These are phyloP conservation scores for Corymbia citriodora DNA, from an alignment of 441 rosid species.

Conservation along the genomic window DNA sequence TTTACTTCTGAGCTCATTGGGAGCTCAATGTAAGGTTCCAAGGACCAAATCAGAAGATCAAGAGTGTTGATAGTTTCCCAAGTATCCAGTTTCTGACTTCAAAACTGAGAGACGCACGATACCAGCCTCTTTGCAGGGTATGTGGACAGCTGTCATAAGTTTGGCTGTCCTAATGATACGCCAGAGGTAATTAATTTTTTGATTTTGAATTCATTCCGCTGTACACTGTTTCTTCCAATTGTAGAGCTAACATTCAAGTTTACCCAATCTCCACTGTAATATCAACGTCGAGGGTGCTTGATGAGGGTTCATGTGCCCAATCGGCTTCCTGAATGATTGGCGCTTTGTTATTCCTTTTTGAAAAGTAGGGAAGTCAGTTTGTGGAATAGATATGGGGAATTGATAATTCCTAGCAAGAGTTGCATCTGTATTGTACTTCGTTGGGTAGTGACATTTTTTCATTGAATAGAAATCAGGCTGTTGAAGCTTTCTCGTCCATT, in stretches of 20 bases:
- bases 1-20: constrained; percentile 9
- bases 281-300: constrained; percentile 19
- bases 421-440: not conserved
- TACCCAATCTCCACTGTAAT: constrained; percentile 25
- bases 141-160: constrained; percentile 3
- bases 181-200: constrained; percentile 18
- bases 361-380: not conserved
- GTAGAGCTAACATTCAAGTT: constrained; percentile 27
- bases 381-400: not conserved
- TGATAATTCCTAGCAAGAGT: not conserved
- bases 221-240: constrained; percentile 12
- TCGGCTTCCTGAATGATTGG: constrained; percentile 17
- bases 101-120: constrained; percentile 9
- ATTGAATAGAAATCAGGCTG: not conserved
- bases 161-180: constrained; percentile 10
- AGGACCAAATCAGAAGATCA: constrained; percentile 23
- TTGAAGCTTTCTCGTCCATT: not conserved
- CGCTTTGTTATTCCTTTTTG: not conserved
- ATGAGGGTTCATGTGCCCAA: constrained; percentile 6
- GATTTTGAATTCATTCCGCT: constrained; percentile 13
- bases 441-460: not conserved
- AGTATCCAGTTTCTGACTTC: constrained; percentile 16
- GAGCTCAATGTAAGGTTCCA: constrained; percentile 8
- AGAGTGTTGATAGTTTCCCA: constrained; percentile 7
- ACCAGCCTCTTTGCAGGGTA: constrained; percentile 6